phyloP scores from a whole-genome alignment of 2,329 filamentous ascomycete genomes.

The Talaromyces sp. region DNA sequence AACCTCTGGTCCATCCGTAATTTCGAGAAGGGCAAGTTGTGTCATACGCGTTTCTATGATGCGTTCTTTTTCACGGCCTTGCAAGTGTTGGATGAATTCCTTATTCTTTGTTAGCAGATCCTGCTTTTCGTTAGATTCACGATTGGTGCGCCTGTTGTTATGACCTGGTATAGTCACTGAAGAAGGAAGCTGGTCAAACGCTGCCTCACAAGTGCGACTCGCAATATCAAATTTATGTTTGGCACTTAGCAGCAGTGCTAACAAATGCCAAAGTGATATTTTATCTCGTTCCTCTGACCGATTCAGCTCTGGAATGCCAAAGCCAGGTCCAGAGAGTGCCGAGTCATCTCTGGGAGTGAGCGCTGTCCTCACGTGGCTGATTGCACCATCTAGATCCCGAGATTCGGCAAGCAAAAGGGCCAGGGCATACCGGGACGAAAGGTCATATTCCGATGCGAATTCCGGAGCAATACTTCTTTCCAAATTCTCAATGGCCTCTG shows the following conservation, averaged over 20 bases:
- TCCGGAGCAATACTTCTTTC: constrained; percentile 68
- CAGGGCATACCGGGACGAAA: constrained; percentile 75
- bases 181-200: constrained; percentile 83
- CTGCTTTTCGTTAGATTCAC: constrained; percentile 20
- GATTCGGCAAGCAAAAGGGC: constrained; percentile 84
- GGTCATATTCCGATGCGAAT: constrained; percentile 62
- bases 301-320: constrained; percentile 28
- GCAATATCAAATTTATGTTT: constrained; percentile 81
- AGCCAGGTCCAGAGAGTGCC: constrained; percentile 29
- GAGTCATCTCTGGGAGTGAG: constrained; percentile 38
- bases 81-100: constrained; percentile 73
- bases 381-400: constrained; percentile 72
- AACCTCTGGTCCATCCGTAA: constrained; percentile 75
- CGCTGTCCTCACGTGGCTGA: constrained; percentile 75
- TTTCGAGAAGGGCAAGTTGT: constrained; percentile 76
- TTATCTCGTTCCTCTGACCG: constrained; percentile 45
- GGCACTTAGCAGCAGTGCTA: constrained; percentile 79
- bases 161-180: constrained; percentile 66
- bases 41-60: constrained; percentile 97
- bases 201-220: constrained; percentile 77
- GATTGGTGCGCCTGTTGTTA: constrained; percentile 43
- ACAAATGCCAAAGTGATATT: constrained; percentile 88
- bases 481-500: constrained; percentile 71
- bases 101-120: constrained; percentile 23
- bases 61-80: constrained; percentile 75